Conservation (phyloP, 2,329 filamentous ascomycete genomes). For the Orbilia ellipsospora region DNA sequence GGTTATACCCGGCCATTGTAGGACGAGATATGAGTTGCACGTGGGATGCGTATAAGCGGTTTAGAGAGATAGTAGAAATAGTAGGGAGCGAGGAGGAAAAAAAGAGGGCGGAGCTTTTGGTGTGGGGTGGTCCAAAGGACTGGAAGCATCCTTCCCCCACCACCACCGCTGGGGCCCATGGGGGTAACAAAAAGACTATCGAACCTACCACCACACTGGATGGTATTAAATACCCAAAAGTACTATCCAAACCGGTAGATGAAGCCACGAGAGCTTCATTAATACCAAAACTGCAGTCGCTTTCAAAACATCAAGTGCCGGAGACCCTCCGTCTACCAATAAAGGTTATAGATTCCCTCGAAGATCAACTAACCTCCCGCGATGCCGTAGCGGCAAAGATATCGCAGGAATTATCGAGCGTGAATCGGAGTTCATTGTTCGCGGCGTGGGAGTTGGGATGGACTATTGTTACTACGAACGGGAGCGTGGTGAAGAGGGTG, state of each 20-base stretch:
- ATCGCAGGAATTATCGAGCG: conserved; percentile 67
- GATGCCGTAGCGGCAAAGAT: conserved; percentile 64
- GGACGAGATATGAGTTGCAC: conserved; percentile 73
- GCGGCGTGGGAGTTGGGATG: conserved; percentile 74
- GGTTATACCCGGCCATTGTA: conserved; percentile 72
- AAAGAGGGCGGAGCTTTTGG: conserved; percentile 68
- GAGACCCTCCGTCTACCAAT: conserved; percentile 69
- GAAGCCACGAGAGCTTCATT: conserved; percentile 53
- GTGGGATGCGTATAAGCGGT: conserved; percentile 72
- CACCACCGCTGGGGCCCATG: no score
- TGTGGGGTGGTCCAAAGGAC: conserved; percentile 67
- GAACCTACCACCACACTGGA: background rate
- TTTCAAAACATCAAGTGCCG: conserved; percentile 63
- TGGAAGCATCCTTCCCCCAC: conserved; percentile 62
- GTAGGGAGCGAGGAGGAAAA: conserved; percentile 74
- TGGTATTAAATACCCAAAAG: background rate
- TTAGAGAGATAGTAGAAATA: conserved; percentile 73
- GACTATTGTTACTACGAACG: conserved; percentile 78
- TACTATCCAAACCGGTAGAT: conserved; percentile 7
- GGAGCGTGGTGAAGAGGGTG: conserved; percentile 74
- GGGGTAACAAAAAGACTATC: background rate
- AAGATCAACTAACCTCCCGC: conserved; percentile 65
- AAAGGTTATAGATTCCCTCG: conserved; percentile 66
- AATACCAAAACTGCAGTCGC: conserved; percentile 60
- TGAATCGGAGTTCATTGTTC: conserved; percentile 77